Percentiles rank a stretch among this genome's conserved stretches.
Conservation (phyloP, 345 rosid genomes). For the Ailanthus altissimus region DNA sequence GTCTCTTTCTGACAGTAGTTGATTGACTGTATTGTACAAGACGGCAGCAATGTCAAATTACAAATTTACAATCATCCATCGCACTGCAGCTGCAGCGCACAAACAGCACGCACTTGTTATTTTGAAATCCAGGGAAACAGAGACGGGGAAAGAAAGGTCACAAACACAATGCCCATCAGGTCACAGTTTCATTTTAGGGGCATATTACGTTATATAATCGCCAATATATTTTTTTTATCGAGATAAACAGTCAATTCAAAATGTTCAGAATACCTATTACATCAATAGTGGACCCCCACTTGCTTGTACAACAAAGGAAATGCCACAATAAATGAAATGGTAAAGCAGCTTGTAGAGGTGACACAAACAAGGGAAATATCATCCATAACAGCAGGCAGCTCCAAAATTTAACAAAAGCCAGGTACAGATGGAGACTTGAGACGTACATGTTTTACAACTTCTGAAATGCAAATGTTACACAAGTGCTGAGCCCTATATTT, state of each 20-base stretch:
- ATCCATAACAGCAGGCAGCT: neutral
- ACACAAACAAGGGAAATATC: neutral
- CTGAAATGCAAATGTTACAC: conserved; percentile 2
- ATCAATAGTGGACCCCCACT: neutral
- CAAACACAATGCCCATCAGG: no score
- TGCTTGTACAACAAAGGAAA: neutral
- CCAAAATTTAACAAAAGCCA: conserved; percentile 3
- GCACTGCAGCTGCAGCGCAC: no score
- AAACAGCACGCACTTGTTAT: neutral
- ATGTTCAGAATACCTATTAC: neutral
- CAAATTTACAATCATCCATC: neutral
- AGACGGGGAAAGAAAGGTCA: no score
- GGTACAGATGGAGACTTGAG: neutral
- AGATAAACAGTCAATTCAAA: neutral
- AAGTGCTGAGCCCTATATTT: conserved; percentile 6
- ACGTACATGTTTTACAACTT: conserved; percentile 2
- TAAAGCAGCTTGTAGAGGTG: neutral
- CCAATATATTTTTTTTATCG: neutral
- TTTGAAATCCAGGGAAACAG: neutral
- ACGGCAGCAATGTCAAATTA: neutral
- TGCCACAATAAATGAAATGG: neutral
- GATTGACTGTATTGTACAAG: neutral
- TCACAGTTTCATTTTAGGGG: no score
- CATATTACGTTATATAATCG: no score
- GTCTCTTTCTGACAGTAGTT: neutral